Evolutionary conservation across 192 early-diverging fungal genomes (phyloP), one percentile per base, ranked within the genome.

Genomic region (Powellomyces hirtus): DNA sequence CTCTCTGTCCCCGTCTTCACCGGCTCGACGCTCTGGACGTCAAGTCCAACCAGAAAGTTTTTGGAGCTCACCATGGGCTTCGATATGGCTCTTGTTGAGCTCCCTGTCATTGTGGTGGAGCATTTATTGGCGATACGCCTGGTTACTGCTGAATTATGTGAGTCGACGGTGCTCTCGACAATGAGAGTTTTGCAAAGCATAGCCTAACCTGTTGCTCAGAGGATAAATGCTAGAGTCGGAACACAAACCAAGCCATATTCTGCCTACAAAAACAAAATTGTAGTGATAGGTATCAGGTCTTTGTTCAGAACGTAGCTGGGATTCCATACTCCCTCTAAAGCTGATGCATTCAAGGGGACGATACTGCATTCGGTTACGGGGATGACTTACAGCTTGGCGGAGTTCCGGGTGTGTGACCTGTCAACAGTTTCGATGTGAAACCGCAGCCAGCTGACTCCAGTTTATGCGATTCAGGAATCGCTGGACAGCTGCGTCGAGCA

Each of bases 291-390:
- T 75, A 36, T 35, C 4, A 7, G 33, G 24, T 2, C 31, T 42
- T 38, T 6, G 44, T 10, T 18, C 31, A 24, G 44, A 36, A 27
- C 11, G 11, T 44, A 35, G 44, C 29, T 59, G 31, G 40, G n/a
- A 13, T n/a, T 13, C 29, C 8, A 20, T 7, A 0, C n/a, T 20
- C 13, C 4, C 45, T 16, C 42, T 38, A 29, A n/a, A n/a, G n/a
- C n/a, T n/a, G n/a, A n/a, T 50, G 13, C 24, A 8, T 10, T 22
- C 3, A 46, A 77, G 76, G 77, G 10, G 77, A 78, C 50, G 77
- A 78, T 42, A 57, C 67, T 44, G 77, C 77, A 11, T 78, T 62
- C 37, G 77, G 77, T 10, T 45, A 45, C 37, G 77, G 77, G 18
- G 77, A 78, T 44, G 34, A 10, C 20, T n/a, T 38, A 10, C 14